Conservation (phyloP, 805 yeast genomes). For the Suhomyces sp. region DNA sequence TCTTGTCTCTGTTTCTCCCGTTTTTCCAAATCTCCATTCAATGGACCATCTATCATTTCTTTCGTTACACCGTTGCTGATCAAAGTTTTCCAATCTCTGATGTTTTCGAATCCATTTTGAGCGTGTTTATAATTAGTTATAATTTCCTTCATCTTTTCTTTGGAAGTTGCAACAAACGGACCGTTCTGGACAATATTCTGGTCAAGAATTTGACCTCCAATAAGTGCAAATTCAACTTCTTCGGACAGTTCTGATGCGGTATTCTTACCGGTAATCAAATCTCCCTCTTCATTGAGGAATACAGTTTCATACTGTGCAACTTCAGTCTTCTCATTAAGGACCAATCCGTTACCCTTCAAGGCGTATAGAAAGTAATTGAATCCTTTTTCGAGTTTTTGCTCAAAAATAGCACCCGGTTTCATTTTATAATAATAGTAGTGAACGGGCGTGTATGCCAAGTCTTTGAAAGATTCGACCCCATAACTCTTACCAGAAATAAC, state of each 20-base stretch:
- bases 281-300: conserved; percentile 72
- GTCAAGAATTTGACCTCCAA: conserved; percentile 72
- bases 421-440: conserved; percentile 66
- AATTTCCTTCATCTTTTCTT: conserved; percentile 64
- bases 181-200: conserved; percentile 85
- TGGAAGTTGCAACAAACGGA: conserved; percentile 79
- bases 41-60: conserved; percentile 39
- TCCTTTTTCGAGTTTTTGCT: conserved; percentile 55
- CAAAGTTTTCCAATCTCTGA: conserved; percentile 56
- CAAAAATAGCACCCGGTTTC: conserved; percentile 61
- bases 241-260: conserved; percentile 6
- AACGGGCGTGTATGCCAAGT: conserved; percentile 79
- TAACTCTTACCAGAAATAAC: conserved; percentile 77
- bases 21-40: conserved; percentile 31
- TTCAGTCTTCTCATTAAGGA: conserved; percentile 41
- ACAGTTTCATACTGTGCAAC: conserved; percentile 49
- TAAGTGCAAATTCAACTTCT: conserved; percentile 59
- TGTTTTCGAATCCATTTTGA: conserved; percentile 66
- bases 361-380: conserved; percentile 72
- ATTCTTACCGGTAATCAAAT: conserved; percentile 40
- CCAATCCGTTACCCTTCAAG: conserved; percentile 54
- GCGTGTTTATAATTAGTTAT: conserved; percentile 69
- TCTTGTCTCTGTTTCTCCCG: conserved; percentile 23
- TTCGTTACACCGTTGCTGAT: conserved; percentile 43
- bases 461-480: conserved; percentile 71